Evolutionary conservation across 176 grass and related monocot species (phyloP).

Genomic region (Coix lacrymajobi): DNA sequence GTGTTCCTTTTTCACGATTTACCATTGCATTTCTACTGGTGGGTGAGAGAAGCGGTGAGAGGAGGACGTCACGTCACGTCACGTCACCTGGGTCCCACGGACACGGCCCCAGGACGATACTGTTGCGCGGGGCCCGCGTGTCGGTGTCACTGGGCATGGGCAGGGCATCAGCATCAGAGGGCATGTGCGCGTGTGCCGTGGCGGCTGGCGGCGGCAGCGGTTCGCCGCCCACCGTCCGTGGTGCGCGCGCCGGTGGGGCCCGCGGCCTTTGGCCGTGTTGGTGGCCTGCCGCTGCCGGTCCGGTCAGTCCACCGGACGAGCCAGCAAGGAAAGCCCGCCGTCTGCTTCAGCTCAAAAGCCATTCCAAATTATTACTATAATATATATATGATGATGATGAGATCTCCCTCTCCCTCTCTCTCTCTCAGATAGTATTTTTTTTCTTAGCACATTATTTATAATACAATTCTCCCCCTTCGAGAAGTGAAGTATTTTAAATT

Average conservation of each 20-base stretch:
- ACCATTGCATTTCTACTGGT: no score
- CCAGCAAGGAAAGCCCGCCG: neutral
- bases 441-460: no score
- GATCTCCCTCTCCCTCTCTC: no score
- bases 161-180: no score
- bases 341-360: neutral
- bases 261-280: neutral
- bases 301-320: neutral
- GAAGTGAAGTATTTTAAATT: no score
- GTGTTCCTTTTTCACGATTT: no score
- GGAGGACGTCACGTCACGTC: no score
- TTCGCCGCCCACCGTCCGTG: constrained; percentile 60
- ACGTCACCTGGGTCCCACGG: neutral
- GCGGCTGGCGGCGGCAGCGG: constrained; percentile 38
- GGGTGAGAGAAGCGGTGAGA: no score
- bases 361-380: no score
- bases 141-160: neutral
- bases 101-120: neutral
- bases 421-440: no score
- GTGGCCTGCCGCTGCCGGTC: neutral
- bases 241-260: constrained; percentile 33
- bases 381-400: no score
- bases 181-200: neutral
- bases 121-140: neutral
- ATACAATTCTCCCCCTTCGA: no score